These are phyloP conservation scores for Iris pallida DNA, from an alignment of 116 monocot species.

Conservation along the genomic window DNA sequence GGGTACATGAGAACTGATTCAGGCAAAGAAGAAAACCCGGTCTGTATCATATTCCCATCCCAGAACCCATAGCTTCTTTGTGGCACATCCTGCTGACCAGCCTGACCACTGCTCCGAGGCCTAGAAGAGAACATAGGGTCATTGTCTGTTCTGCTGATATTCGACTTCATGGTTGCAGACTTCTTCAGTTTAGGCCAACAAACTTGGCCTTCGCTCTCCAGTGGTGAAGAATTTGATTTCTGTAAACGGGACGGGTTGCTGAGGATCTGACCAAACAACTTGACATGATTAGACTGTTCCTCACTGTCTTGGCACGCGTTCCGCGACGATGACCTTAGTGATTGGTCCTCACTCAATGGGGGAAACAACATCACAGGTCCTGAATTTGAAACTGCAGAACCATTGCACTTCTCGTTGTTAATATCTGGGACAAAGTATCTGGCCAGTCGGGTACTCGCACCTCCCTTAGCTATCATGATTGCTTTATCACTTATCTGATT, in stretches of 20 bases:
- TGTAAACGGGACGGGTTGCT: conserved; percentile 35
- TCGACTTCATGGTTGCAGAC: conserved; percentile 9
- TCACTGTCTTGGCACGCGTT: conserved; percentile 16
- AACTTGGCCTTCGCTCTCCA: conserved; percentile 16
- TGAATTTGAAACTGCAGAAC: conserved; percentile 8
- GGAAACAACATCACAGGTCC: conserved; percentile 12
- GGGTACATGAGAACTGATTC: conserved; percentile 37
- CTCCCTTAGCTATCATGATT: conserved; percentile 8
- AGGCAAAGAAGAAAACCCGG: conserved; percentile 47
- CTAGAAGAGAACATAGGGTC: conserved; percentile 2
- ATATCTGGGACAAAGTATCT: conserved; percentile 8
- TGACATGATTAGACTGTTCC: conserved; percentile 44
- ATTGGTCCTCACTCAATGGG: conserved; percentile 11
- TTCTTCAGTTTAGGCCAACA: conserved; percentile 21
- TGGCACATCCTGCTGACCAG: conserved; percentile 20
- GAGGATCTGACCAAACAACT: conserved; percentile 86
- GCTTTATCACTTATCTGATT: conserved; percentile 8
- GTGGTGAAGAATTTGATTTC: conserved; percentile 21
- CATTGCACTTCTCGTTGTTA: conserved; percentile 13
- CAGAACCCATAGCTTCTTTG: conserved; percentile 47
- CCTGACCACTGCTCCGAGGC: conserved; percentile 12
- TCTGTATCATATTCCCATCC: conserved; percentile 52
- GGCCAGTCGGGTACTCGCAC: conserved; percentile 12
- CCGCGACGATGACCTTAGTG: conserved; percentile 11
- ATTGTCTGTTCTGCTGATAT: conserved; percentile 5